Evolutionary conservation across 805 yeast species (phyloP), one percentile per base, ranked within the genome.

Genomic region (Tetrapisispora taiwanensis): DNA sequence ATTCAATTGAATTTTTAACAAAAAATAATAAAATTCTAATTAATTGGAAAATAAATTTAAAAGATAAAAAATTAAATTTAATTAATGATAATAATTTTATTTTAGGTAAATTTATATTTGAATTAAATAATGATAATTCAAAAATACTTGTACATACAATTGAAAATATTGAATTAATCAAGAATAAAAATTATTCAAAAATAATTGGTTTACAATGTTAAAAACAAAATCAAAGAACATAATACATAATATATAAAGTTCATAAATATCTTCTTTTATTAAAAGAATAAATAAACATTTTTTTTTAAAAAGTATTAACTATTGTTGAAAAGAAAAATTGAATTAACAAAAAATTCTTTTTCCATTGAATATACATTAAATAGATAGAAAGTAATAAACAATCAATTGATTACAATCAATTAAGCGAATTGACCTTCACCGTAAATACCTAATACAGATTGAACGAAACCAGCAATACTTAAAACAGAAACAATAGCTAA

Each of bases 41-140:
- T 6, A 58, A 55, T 39, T 60, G 63, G 62, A 53, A 54, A 37
- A 59, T 55, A 14, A 58, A 45, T 32, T 13, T 22, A 22, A 22
- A 28, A 28, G 10, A 12, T 28, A 13, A 28, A 7, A 22, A 22
- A 6, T 22, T 8, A 22, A 22, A 22, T 22, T 6, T 8, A 5
- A 22, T 22, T 24, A 32, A 45, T 37, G 32, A 45, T 37, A 31
- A 43, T 38, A 28, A 50, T 15, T 44, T 39, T 27, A 46, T 51
- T 3, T 46, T 63, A 30, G 90, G 89, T 1, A 58, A 78, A 3
- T 82, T 82, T 53, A 69, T 80, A 7, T 81, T 81, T 55, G 89
- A 82, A 54, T 66, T 83, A 46, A 76, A 72, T 52, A 70, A 70
- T 20, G 63, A 66, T n/a, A 78, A 79, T 55, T 71, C 74, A 46